Evolutionary conservation across 2,329 filamentous ascomycete species (phyloP), one percentile per base, ranked within the genome.

Genomic region (Pleomassaria siparia): DNA sequence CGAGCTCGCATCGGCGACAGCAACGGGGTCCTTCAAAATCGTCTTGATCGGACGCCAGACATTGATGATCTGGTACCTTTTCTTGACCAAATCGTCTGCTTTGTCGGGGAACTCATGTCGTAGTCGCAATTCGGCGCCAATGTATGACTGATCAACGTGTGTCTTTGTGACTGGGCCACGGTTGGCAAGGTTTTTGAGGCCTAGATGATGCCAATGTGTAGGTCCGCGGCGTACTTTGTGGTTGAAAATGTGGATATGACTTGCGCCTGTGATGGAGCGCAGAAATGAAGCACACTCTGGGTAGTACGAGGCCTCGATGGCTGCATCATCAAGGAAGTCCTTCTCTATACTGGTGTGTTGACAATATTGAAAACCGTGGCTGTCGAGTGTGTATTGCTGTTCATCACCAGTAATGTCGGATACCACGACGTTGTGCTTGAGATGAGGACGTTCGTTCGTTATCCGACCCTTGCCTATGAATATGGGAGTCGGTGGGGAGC

Each of bases 201-300:
- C 57, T 6, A 63, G 56, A 12, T 58, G 53, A 36, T 75, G 71
- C 48, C 60, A 64, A 10, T 64, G 58, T 2, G 58, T 63, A 30
- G 60, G 58, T 25, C 64, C 61, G 35, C 76, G 74, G 20, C 76
- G 76, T 54, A 85, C 79, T 12, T 80, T 83, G 67, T 84, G 81
- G 64, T 83, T 80, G 61, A 85, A 85, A 60, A 84, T 81, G 68
- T 80, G 76, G 50, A 83, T 66, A n/a, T 76, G 75, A 2, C 73
- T 64, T 9, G 75, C 80, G 1, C 80, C 81, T 15, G 81, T 84
- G 33, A 79, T 80, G 2, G 47, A n/a, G 39, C 60, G 66, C 25
- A 71, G 51, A 43, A 73, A 60, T 25, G 57, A 29, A 22, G 48
- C 40, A 35, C 58, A 60, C 51, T 63, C 58, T 2, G 51, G 20